Evolutionary conservation across 2,329 filamentous ascomycete species (phyloP).

Genomic region (Fusarium keratoplasticum): DNA sequence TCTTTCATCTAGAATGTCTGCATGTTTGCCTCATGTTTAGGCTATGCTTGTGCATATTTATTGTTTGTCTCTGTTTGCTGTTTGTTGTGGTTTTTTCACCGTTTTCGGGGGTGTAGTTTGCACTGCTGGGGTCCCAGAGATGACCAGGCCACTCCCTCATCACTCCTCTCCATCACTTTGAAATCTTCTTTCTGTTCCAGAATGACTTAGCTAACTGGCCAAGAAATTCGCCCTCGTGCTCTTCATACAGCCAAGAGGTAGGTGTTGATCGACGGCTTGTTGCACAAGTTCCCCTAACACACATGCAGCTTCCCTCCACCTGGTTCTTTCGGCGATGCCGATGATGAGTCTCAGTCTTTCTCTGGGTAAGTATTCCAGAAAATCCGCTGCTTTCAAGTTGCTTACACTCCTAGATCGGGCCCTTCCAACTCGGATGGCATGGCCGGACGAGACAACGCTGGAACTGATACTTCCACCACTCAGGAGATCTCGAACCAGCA

Average conservation of each 20-base stretch:
- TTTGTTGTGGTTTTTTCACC: neutral
- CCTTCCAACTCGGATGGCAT: neutral
- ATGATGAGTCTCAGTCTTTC: neutral
- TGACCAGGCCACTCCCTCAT: neutral
- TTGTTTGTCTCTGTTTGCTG: neutral
- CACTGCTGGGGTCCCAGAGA: neutral
- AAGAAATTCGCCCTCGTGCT: neutral
- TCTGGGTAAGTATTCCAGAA: constrained; percentile 4
- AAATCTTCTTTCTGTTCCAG: too few relatives aligned
- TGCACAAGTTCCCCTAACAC: neutral
- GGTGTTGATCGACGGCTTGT: too few relatives aligned
- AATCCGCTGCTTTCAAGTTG: neutral
- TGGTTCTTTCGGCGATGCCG: neutral
- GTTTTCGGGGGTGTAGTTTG: neutral
- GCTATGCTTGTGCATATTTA: neutral
- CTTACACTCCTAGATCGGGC: constrained; percentile 8
- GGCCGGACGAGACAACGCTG: neutral
- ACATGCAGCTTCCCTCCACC: constrained; percentile 15
- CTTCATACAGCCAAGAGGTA: constrained; percentile 24
- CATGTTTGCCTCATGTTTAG: neutral
- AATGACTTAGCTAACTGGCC: neutral
- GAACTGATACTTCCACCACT: neutral
- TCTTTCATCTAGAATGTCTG: neutral
- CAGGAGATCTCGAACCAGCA: neutral
- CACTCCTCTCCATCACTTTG: neutral